A percentile compares a stretch with the other conserved stretches of the same genome.
Evolutionary conservation across 2,329 filamentous ascomycete genomes (phyloP).

Genomic region (Scytalidium sp.): DNA sequence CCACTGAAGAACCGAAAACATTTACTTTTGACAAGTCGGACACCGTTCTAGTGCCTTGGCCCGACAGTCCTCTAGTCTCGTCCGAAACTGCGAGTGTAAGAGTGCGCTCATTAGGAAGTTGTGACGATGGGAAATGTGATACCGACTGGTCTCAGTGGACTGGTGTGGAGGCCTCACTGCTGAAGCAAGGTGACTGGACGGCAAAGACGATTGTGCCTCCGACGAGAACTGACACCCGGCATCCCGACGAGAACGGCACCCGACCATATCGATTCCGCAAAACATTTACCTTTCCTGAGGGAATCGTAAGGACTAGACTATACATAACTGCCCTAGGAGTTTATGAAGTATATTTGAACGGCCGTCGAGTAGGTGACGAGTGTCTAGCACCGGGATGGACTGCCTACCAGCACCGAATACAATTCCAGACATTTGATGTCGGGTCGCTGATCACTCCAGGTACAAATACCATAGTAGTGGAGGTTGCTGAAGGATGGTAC

Average conservation of each 20-base stretch:
- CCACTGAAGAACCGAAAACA: not conserved
- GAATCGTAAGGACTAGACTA: constrained; percentile 22
- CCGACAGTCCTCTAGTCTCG: constrained; percentile 25
- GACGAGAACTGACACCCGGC: too few relatives aligned
- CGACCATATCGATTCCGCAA: constrained; percentile 31
- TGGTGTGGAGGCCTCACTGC: not conserved
- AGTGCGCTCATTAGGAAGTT: constrained; percentile 23
- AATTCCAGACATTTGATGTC: constrained; percentile 53
- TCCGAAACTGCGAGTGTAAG: constrained; percentile 24
- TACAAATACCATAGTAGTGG: constrained; percentile 35
- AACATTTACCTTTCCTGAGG: constrained; percentile 13
- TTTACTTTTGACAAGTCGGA: constrained; percentile 7
- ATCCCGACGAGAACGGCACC: too few relatives aligned
- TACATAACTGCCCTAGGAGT: constrained; percentile 34
- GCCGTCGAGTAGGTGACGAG: constrained; percentile 23
- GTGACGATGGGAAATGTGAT: not conserved
- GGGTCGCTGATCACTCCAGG: constrained; percentile 23
- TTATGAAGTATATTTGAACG: constrained; percentile 34
- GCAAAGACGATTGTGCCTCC: too few relatives aligned
- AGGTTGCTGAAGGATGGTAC: constrained; percentile 50
- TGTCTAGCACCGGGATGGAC: constrained; percentile 39
- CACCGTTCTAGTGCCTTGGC: constrained; percentile 40
- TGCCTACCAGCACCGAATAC: constrained; percentile 44
- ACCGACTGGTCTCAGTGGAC: constrained; percentile 3
- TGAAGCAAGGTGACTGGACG: constrained; percentile 3